Base-by-base conservation (phyloP, 345 rosid species). In the Clausena lansium region DNA sequence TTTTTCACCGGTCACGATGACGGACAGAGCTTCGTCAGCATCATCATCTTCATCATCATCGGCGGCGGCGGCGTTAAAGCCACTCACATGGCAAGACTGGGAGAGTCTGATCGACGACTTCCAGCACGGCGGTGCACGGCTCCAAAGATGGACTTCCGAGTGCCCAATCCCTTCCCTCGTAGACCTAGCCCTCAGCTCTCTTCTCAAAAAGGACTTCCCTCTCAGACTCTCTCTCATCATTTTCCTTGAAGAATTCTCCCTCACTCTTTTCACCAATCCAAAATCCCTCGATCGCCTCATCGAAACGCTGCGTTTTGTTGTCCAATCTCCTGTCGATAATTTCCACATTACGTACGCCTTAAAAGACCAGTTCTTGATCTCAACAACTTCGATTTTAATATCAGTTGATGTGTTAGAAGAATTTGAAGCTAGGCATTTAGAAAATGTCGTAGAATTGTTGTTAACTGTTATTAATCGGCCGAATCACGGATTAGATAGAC, bases 331-430 rank as follows among this genome's bases (percentile, higher is more conserved):
- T 0, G 76, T 84, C 20, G 94, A 94, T 64, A 84, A 82, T 10
- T 36, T 86, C 67, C 70, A 82, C 80, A 54, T 87, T 77, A 85
- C 91, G 4, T 88, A 85, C 38, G 83, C 79, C 25, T 82, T 92
- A 58, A 96, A 96, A 77, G 99, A 96, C 77, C 99, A 96, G 52
- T 84, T 94, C 71, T 81, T 96, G 91, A 82, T 91, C 60, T 92
- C 98, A n/a, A 76, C 88, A 41, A 88, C 97, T 27, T 92, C 97
- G 38, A 85, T 96, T 71, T 84, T 94, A 7, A 83, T 92, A 25
- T 87, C 97, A 25, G n/a, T 88, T 19, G 85, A 87, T 78, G 85
- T 88, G 22, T 71, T 85, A 17, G 39, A 71, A 52, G 30, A 45
- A 2, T 86, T 88, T 72, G 87, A 83, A 54, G 13, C 74, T 25